Evolutionary conservation across 2,329 filamentous ascomycete genomes (phyloP).

Genomic region (Pseudocercospora vitis): DNA sequence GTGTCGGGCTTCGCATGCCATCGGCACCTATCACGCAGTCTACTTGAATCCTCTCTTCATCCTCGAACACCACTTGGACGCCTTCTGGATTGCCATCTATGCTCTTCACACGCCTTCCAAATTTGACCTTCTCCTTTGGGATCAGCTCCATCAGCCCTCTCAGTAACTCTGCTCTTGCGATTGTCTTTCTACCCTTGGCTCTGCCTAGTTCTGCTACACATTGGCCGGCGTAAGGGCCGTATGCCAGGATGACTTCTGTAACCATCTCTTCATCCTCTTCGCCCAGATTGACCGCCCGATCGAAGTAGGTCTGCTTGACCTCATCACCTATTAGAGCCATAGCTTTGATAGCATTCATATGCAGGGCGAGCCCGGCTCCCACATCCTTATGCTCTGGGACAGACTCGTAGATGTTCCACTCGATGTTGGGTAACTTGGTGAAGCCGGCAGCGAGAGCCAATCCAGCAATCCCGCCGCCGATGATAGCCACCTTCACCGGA

Average conservation of each 20-base stretch:
- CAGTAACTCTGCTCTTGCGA: slow-evolving; percentile 53
- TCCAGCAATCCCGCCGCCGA: slow-evolving; percentile 55
- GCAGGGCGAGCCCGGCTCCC: slow-evolving; percentile 52
- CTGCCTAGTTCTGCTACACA: slow-evolving; percentile 41
- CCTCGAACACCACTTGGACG: slow-evolving; percentile 47
- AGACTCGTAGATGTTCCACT: slow-evolving; percentile 54
- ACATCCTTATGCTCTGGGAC: slow-evolving; percentile 50
- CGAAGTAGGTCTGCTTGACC: slow-evolving; percentile 49
- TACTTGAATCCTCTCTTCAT: slow-evolving; percentile 46
- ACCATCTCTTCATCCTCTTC: slow-evolving; percentile 39
- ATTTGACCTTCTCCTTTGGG: slow-evolving; percentile 44
- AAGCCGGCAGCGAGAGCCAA: slow-evolving; percentile 52
- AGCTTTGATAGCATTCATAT: slow-evolving; percentile 56
- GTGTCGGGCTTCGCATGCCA: slow-evolving; percentile 53
- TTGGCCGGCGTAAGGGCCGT: slow-evolving; percentile 43
- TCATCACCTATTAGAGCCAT: slow-evolving; percentile 41
- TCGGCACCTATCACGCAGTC: slow-evolving; percentile 56
- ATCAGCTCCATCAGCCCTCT: slow-evolving; percentile 50
- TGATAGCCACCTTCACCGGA: slow-evolving; percentile 47
- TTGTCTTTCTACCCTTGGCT: slow-evolving; percentile 39
- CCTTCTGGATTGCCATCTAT: slow-evolving; percentile 38
- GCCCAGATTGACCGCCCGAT: slow-evolving; percentile 50
- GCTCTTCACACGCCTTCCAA: slow-evolving; percentile 45
- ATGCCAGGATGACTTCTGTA: slow-evolving; percentile 38
- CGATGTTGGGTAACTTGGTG: slow-evolving; percentile 43